A percentile compares a stretch with the other conserved stretches of the same genome.
Evolutionary conservation across 352 stramenopile genomes (phyloP).

Genomic region (Pythium aristosporum): DNA sequence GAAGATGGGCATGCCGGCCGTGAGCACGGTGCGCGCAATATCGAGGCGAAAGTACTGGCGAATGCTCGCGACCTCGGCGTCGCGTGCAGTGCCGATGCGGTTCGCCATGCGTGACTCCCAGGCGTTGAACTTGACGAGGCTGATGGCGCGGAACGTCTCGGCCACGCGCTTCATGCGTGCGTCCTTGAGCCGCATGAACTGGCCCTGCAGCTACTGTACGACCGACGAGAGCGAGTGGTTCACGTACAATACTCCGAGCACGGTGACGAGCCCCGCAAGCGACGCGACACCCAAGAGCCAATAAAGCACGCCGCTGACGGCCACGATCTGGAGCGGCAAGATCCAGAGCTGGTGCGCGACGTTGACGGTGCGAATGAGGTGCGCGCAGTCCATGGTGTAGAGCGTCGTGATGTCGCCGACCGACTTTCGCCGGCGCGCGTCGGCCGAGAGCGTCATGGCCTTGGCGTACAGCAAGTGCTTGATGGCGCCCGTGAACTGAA

Average conservation of each 20-base stretch:
- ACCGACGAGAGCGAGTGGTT: conserved; percentile 40
- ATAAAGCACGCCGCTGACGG: conserved; percentile 42
- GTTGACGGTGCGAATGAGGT: conserved; percentile 36
- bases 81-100: conserved; percentile 36
- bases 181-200: conserved; percentile 27
- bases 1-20: conserved; percentile 39
- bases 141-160: conserved; percentile 70
- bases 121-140: conserved; percentile 93
- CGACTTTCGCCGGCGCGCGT: conserved; percentile 38
- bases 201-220: conserved; percentile 20
- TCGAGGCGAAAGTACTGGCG: background rate
- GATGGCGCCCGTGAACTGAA: conserved; percentile 46
- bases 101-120: conserved; percentile 83
- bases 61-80: conserved; percentile 16
- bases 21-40: conserved; percentile 1
- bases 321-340: conserved; percentile 48
- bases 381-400: conserved; percentile 49
- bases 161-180: conserved; percentile 39
- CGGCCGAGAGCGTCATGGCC: conserved; percentile 39
- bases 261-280: conserved; percentile 44
- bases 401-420: conserved; percentile 57
- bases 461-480: conserved; percentile 57
- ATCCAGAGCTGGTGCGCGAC: conserved; percentile 64
- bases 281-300: conserved; percentile 33
- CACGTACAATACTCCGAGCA: conserved; percentile 35